Percentiles rank a stretch among this genome's conserved stretches.
Evolutionary conservation across 179 eudicot genomes (phyloP).

Genomic region (Dionaea muscipula): DNA sequence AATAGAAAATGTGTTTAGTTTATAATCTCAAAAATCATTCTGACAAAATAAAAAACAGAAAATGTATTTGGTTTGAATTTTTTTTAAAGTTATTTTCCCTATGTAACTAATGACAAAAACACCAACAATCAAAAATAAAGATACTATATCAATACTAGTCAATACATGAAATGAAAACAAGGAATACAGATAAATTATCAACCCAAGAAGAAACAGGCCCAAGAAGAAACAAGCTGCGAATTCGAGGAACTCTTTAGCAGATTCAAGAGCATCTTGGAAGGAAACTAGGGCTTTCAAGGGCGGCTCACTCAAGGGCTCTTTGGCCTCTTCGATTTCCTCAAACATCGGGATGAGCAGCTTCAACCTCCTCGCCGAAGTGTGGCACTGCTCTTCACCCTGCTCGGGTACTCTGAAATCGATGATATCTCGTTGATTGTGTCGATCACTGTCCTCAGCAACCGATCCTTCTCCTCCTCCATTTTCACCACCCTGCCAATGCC

Average conservation of each 20-base stretch:
- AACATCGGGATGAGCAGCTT: conserved; percentile 79
- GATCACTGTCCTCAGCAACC: conserved; percentile 33
- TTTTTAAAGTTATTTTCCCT: no score
- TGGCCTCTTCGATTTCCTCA: conserved; percentile 65
- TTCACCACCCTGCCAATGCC: background rate
- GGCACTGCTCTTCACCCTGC: conserved; percentile 48
- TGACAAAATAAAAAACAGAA: no score
- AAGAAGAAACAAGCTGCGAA: no score
- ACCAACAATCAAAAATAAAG: no score
- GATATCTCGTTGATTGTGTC: conserved; percentile 45
- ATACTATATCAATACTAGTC: no score
- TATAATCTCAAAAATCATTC: no score
- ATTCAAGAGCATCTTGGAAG: conserved; percentile 30
- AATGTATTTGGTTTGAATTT: no score
- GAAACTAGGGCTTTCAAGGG: conserved; percentile 22
- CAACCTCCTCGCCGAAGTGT: conserved; percentile 61
- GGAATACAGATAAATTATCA: no score
- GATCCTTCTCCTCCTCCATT: conserved; percentile 55
- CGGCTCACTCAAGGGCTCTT: conserved; percentile 23
- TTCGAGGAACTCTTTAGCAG: conserved; percentile 53
- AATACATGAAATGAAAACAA: no score
- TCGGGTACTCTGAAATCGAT: conserved; percentile 40
- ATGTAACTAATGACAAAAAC: no score
- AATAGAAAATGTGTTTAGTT: no score
- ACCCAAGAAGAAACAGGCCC: no score